Evolutionary conservation across 352 stramenopile genomes (phyloP), one percentile per base, ranked within the genome.

Genomic region (Pythium aquatile): DNA sequence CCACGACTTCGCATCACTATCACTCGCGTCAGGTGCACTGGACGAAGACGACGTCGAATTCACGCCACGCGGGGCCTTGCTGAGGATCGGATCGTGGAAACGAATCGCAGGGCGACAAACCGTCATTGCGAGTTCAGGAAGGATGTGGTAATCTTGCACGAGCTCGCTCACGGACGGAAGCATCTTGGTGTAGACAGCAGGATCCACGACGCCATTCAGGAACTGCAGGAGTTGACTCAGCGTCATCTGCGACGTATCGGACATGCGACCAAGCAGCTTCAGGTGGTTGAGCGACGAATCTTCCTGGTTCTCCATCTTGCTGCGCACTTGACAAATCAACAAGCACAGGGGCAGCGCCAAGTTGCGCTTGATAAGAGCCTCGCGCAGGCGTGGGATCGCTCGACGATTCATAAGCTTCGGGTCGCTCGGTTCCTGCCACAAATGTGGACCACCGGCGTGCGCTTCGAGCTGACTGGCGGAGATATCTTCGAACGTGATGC

Each of bases 221-320:
- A 96, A 96, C 66, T 94, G 82, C n/a, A 95, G 61, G 24, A 96
- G 72, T 65, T 96, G 88, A 37, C 78, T 94, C 3, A 96, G 68
- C 26, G 88, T 93, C 75, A 93, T 85, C 59, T 96, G 87, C 8
- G 77, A 93, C 26, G 81, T 94, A 66, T 96, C 88, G 51, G 88
- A 95, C 57, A 93, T 75, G 20, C 81, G 70, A 8, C 85, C 86
- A 13, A 95, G 75, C 16, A 91, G 63, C 71, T 96, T 96, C 13
- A 96, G 55, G 52, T 96, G 85, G 20, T 63, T 77, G 28, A 81
- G 48, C 1, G 66, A 58, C 2, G 68, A 75, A 58, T 87, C 77
- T 42, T 93, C 83, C 55, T 91, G 73, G 57, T 87, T 90, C 66
- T 94, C 85, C 61, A 96, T 96, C 44, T 81, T 83, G 61, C 82